Evolutionary conservation across 768 basidiomycete species (phyloP), one percentile per base, ranked within the genome.

Genomic region (Paxillus involutus): DNA sequence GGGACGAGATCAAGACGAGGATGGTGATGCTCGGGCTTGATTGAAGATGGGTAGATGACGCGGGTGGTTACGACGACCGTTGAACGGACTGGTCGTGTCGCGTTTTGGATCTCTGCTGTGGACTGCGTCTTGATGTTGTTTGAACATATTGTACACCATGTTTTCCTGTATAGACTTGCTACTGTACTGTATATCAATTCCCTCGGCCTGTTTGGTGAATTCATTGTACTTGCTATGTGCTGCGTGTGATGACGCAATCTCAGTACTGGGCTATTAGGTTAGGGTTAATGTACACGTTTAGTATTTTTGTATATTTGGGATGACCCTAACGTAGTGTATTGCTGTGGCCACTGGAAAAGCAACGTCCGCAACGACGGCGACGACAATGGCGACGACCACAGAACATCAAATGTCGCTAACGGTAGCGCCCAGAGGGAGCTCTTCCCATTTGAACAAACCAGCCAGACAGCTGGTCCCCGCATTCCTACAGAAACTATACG

Each of bases 401-500:
- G 80, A 84, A 61, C 78, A 80, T 16, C 83, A 85, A 60, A 76
- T 84, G 55, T 78, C 83, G 4, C 73, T 86, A n/a, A 68, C 82
- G 0, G 75, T 85, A 47, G 67, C 75, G 29, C 67, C 71, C 32
- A 66, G 78, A 48, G 65, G 69, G 21, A 60, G 74, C 37, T 69
- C 76, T 19, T 67, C 75, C 17, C 73, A 75, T 54, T 61, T 79
- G 35, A 78, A 71, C 69, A 78, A 70, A 68, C 72, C 74, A n/a
- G 75, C 77, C 14, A 72, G 76, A 54, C 75, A 77, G 53, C 68
- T 79, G 35, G 81, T 88, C 1, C 93, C 94, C 3, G 89, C 89
- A 0, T 97, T 97, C 67, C 78, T 97, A 13, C 91, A 94, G 72
- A 98, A 98, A 72, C 80, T 98, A 33, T 95, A 88, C 72, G 89